phyloP scores from a whole-genome alignment of 1,139 yeast genomes.

The Yamadazyma buinensis region DNA sequence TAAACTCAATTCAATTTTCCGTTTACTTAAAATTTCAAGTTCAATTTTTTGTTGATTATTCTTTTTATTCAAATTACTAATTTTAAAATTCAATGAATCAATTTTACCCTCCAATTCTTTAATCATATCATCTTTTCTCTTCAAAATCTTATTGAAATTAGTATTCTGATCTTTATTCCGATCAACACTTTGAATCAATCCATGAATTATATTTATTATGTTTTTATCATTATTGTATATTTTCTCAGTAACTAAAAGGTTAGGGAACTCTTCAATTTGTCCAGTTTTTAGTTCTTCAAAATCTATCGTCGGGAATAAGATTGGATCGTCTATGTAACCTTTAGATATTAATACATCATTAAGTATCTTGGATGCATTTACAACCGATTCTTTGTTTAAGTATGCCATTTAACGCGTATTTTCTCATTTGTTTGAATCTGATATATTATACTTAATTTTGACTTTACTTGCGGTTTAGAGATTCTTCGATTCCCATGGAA shows the following conservation, averaged over 20 bases:
- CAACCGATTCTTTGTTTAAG: conserved; percentile 30
- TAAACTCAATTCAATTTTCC: conserved; percentile 18
- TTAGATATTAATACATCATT: conserved; percentile 35
- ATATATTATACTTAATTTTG: no score
- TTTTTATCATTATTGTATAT: conserved; percentile 42
- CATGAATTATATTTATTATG: conserved; percentile 39
- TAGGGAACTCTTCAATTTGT: conserved; percentile 15
- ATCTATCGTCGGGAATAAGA: conserved; percentile 34
- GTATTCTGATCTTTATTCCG: conserved; percentile 34
- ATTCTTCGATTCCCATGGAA: no score
- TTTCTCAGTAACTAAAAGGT: conserved; percentile 24
- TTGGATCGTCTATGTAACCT: conserved; percentile 32
- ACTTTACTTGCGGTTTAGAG: no score
- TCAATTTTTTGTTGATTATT: conserved; percentile 11
- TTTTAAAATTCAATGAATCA: conserved; percentile 18
- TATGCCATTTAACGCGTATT: no score
- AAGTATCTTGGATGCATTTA: conserved; percentile 36
- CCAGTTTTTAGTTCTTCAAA: conserved; percentile 26
- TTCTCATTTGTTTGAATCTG: no score
- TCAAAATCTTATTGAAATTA: conserved; percentile 27
- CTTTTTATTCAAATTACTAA: conserved; percentile 12
- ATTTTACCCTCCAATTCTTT: conserved; percentile 23
- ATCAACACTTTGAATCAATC: conserved; percentile 38
- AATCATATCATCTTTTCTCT: conserved; percentile 28
- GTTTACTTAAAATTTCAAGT: conserved; percentile 12